Evolutionary conservation across 495 filamentous ascomycete genomes (phyloP).

Genomic region (Barbatosphaeria neglecta): DNA sequence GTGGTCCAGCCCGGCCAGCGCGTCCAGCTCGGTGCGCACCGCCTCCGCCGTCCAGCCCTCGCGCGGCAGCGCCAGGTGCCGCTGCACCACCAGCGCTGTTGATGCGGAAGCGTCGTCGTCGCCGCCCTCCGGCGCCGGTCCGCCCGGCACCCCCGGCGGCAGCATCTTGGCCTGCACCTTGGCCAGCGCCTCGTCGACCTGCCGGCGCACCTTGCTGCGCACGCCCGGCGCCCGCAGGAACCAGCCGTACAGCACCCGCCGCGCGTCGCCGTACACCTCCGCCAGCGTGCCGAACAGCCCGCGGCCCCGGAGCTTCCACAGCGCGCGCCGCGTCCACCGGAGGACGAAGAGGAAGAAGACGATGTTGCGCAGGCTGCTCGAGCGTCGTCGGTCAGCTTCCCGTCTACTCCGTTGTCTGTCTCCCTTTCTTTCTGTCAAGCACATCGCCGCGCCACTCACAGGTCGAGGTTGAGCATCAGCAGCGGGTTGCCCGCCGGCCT

Average conservation of each 20-base stretch:
- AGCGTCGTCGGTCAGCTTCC: conserved; percentile 6
- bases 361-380: conserved; percentile 64
- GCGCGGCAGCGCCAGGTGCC: conserved; percentile 68
- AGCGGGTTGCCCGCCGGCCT: conserved; percentile 44
- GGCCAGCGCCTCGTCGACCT: conserved; percentile 60
- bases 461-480: conserved; percentile 60
- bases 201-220: conserved; percentile 65
- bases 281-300: conserved; percentile 69
- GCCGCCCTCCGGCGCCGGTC: no score
- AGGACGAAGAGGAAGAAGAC: conserved; percentile 84
- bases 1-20: conserved; percentile 76
- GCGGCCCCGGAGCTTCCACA: conserved; percentile 77
- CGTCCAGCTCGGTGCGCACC: conserved; percentile 67
- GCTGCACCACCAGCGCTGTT: no score
- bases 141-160: conserved; percentile 36
- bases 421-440: background rate
- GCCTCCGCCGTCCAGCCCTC: conserved; percentile 76
- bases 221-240: conserved; percentile 82
- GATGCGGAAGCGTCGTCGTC: no score
- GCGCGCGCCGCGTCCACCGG: conserved; percentile 69
- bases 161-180: conserved; percentile 78
- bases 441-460: conserved; percentile 45
- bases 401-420: background rate
- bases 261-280: conserved; percentile 57
- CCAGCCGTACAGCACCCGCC: conserved; percentile 65